Percentiles rank a stretch among this genome's conserved stretches.
Evolutionary conservation across 257 asterid genomes (phyloP).

Genomic region (Lantana camara): DNA sequence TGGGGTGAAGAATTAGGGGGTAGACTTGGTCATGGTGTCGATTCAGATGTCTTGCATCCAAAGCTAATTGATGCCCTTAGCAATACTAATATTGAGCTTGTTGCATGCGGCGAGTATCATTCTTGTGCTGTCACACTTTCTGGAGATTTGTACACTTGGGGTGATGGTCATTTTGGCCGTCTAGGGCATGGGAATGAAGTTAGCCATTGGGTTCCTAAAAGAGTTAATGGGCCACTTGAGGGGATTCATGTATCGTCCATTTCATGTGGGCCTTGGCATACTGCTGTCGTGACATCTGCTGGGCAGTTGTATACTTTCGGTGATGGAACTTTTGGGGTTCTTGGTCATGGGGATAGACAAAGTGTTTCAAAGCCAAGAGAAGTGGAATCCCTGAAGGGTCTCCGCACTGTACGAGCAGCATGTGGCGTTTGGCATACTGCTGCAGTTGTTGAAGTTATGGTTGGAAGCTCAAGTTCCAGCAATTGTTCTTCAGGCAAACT

Average conservation of each 20-base stretch:
- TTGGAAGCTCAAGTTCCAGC: slow-evolving; percentile 84
- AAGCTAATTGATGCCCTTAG: slow-evolving; percentile 82
- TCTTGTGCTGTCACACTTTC: slow-evolving; percentile 92
- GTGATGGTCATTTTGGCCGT: slow-evolving; percentile 84
- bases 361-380: slow-evolving; percentile 76
- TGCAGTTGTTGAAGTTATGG: slow-evolving; percentile 94
- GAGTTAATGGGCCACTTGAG: slow-evolving; percentile 78
- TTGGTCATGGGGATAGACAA: slow-evolving; percentile 87
- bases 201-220: slow-evolving; percentile 93
- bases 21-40: slow-evolving; percentile 97
- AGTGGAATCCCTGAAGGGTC: slow-evolving; percentile 91
- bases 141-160: slow-evolving; percentile 96
- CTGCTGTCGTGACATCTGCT: slow-evolving; percentile 91
- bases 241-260: slow-evolving; percentile 84
- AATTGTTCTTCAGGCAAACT: slow-evolving; percentile 87
- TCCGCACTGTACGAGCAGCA: slow-evolving; percentile 83
- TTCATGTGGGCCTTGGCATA: slow-evolving; percentile 97
- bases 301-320: slow-evolving; percentile 94
- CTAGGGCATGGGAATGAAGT: slow-evolving; percentile 95
- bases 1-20: slow-evolving; percentile 97
- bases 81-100: slow-evolving; percentile 72
- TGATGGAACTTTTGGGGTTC: slow-evolving; percentile 94
- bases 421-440: slow-evolving; percentile 99
- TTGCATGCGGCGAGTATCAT: slow-evolving; percentile 92
- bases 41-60: slow-evolving; percentile 80